phyloP scores from a whole-genome alignment of 768 basidiomycete genomes.

The Phylloporus sp. region DNA sequence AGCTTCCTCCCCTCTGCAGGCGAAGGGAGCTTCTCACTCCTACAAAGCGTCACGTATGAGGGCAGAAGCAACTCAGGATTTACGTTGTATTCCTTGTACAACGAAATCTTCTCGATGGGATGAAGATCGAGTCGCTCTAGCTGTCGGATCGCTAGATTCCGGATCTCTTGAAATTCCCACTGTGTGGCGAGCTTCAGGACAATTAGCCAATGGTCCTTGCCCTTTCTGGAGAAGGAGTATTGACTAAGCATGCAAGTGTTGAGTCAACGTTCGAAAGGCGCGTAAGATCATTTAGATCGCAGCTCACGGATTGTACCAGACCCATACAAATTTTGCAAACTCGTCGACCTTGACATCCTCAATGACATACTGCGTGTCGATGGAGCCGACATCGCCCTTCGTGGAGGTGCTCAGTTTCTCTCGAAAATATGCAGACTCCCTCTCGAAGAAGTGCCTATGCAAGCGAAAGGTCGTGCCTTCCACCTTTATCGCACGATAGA shows the following conservation, averaged over 20 bases:
- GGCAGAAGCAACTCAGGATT: constrained; percentile 47
- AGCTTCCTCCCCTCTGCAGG: constrained; percentile 52
- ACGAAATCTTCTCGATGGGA: constrained; percentile 49
- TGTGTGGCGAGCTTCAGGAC: constrained; percentile 51
- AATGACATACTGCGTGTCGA: constrained; percentile 5
- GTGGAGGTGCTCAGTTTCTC: constrained; percentile 16
- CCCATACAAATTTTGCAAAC: constrained; percentile 49
- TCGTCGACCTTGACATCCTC: constrained; percentile 32
- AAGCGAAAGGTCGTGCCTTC: constrained; percentile 31
- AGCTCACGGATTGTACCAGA: constrained; percentile 46
- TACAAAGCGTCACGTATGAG: constrained; percentile 49
- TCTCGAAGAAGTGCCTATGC: constrained; percentile 36
- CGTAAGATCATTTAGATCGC: constrained; percentile 36
- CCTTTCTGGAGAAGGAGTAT: constrained; percentile 53
- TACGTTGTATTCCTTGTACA: constrained; percentile 53
- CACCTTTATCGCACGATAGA: constrained; percentile 24
- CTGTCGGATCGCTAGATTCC: constrained; percentile 49
- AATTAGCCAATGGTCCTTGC: constrained; percentile 47
- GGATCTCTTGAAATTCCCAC: constrained; percentile 55
- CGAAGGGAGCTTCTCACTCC: constrained; percentile 47
- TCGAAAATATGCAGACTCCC: constrained; percentile 33
- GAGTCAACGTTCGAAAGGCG: not conserved
- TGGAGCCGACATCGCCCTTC: constrained; percentile 2
- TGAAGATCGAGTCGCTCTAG: constrained; percentile 45
- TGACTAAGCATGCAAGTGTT: constrained; percentile 31